Evolutionary conservation across 352 stramenopile genomes (phyloP).

Genomic region (Pythium myriotylum): DNA sequence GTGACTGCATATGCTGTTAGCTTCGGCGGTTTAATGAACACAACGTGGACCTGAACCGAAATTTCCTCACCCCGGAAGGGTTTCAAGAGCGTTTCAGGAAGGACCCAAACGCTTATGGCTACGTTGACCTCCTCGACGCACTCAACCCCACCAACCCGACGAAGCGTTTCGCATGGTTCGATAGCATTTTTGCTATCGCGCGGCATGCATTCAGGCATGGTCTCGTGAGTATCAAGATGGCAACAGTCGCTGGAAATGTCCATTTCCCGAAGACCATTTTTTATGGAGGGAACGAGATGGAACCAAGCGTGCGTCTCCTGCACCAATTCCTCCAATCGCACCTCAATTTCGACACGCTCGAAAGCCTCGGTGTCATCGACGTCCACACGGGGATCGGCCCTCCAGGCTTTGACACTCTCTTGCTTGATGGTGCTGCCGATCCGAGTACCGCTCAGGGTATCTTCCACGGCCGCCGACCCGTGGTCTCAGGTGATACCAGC

Average conservation of each 20-base stretch:
- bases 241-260: constrained; percentile 90
- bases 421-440: constrained; percentile 33
- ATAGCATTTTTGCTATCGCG: constrained; percentile 33
- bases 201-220: constrained; percentile 39
- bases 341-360: constrained; percentile 41
- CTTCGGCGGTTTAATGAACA: constrained; percentile 91
- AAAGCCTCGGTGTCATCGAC: constrained; percentile 84
- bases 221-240: constrained; percentile 67
- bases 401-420: constrained; percentile 46
- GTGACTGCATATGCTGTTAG: constrained; percentile 81
- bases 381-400: constrained; percentile 93
- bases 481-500: constrained; percentile 31
- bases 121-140: constrained; percentile 71
- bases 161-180: constrained; percentile 40
- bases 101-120: constrained; percentile 80
- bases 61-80: constrained; percentile 47
- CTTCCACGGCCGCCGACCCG: constrained; percentile 33
- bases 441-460: constrained; percentile 8
- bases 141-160: constrained; percentile 57
- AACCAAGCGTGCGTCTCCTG: constrained; percentile 67
- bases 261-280: constrained; percentile 79
- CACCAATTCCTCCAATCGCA: constrained; percentile 61
- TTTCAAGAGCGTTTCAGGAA: constrained; percentile 47
- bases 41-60: constrained; percentile 92
- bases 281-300: constrained; percentile 78